phyloP scores from a whole-genome alignment of 176 grass and related monocot species.

The Ampelocalamus luodianensis region DNA sequence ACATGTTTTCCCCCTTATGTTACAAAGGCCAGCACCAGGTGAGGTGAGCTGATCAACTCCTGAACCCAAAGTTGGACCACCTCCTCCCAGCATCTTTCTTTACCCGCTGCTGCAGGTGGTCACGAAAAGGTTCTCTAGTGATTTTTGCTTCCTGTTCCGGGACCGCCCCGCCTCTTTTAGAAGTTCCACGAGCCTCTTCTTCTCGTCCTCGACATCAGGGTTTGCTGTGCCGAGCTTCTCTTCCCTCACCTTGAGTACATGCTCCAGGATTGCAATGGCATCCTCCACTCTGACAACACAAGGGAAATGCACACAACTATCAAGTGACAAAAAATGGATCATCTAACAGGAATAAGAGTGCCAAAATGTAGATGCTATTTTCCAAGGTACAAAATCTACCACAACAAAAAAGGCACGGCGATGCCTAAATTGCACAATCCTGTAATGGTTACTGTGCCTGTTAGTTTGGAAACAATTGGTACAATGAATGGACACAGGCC shows the following conservation, averaged over 20 bases:
- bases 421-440: background rate
- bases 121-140: slow-evolving; percentile 75
- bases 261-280: slow-evolving; percentile 91
- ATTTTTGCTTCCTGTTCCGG: slow-evolving; percentile 84
- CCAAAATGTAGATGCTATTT: background rate
- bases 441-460: background rate
- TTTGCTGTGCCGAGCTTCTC: slow-evolving; percentile 94
- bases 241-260: slow-evolving; percentile 90
- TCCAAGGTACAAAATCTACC: background rate
- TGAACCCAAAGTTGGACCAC: slow-evolving; percentile 95
- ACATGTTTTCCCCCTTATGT: slow-evolving; percentile 50
- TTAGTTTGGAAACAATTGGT: background rate
- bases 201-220: slow-evolving; percentile 94
- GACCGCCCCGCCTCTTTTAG: slow-evolving; percentile 84
- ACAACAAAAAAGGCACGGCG: background rate
- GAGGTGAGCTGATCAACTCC: slow-evolving; percentile 31
- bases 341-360: background rate
- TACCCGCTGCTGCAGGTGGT: slow-evolving; percentile 46
- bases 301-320: background rate
- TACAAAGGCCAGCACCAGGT: slow-evolving; percentile 49
- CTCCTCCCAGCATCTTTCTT: slow-evolving; percentile 84
- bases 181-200: slow-evolving; percentile 77
- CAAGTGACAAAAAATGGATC: background rate
- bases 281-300: slow-evolving; percentile 73
- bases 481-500: background rate